Conservation (phyloP, 164 flowering plant genomes). For the Berberis thunbergii region DNA sequence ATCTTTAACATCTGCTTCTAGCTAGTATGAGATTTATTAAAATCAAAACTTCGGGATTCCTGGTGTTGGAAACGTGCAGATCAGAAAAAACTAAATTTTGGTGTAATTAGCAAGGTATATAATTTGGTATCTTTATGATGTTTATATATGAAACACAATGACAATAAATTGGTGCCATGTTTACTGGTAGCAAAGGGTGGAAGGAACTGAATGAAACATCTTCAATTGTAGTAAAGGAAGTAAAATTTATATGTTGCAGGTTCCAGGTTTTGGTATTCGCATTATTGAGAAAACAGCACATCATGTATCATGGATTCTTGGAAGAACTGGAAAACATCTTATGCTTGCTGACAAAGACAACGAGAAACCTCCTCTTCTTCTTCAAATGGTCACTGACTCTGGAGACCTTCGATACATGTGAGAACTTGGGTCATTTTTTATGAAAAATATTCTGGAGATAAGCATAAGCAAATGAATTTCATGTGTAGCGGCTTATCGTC, state of each 20-base stretch:
- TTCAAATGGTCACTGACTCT: constrained; percentile 65
- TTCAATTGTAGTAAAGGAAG: not conserved
- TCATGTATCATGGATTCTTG: constrained; percentile 44
- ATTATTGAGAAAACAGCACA: constrained; percentile 58
- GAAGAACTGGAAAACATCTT: constrained; percentile 81
- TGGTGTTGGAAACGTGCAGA: too few species aligned
- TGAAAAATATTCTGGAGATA: not conserved
- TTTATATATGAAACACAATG: too few species aligned
- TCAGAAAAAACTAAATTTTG: too few species aligned
- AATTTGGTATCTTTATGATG: not conserved
- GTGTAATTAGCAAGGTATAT: too few species aligned
- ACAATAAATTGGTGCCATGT: not conserved
- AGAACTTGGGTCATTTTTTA: constrained; percentile 8
- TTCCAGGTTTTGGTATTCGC: constrained; percentile 29
- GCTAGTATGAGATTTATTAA: too few species aligned
- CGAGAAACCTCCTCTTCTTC: constrained; percentile 76
- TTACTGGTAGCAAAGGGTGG: not conserved
- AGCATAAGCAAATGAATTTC: not conserved
- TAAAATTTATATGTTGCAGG: not conserved
- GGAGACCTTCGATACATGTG: constrained; percentile 77
- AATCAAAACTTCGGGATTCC: too few species aligned
- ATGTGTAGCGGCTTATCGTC: not conserved
- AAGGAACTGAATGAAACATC: not conserved
- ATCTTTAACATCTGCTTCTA: too few species aligned
- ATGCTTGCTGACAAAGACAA: constrained; percentile 52